A percentile compares a stretch with the other conserved stretches of the same genome.
Conservation (phyloP, 2,329 filamentous ascomycete genomes). For the Hyphodiscus sp. region DNA sequence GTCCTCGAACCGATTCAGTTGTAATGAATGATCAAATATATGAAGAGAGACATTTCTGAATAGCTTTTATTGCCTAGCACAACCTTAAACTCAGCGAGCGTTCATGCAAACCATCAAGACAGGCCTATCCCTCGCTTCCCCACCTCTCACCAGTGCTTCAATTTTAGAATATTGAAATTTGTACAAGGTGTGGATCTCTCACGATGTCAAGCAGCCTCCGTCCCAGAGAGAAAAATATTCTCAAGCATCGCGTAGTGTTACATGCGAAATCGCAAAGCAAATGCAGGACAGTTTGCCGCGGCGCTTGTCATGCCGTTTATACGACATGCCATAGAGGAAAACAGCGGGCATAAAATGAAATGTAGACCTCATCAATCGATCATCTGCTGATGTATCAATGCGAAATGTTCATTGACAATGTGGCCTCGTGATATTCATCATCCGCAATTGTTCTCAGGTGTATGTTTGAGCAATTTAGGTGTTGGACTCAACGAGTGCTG, state of each 20-base stretch:
- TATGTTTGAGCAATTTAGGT: conserved; percentile 12
- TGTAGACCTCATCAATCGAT: conserved; percentile 14
- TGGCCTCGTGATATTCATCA: neutral
- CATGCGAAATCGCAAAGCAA: conserved; percentile 22
- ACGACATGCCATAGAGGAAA: neutral
- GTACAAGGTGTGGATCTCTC: conserved; percentile 21
- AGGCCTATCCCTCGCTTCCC: conserved; percentile 11
- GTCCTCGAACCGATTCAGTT: no score
- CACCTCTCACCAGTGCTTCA: conserved; percentile 13
- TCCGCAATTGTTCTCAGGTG: neutral
- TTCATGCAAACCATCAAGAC: conserved; percentile 15
- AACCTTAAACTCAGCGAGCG: conserved; percentile 21
- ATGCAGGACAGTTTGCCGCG: conserved; percentile 13
- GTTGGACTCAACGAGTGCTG: conserved; percentile 17
- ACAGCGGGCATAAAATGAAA: conserved; percentile 5
- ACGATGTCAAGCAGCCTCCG: conserved; percentile 17
- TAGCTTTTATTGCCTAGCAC: conserved; percentile 20
- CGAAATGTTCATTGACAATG: conserved; percentile 1
- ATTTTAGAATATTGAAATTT: conserved; percentile 25
- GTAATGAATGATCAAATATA: neutral
- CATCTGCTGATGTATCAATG: conserved; percentile 10
- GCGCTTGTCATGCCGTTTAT: neutral
- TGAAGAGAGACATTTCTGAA: neutral
- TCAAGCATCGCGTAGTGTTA: conserved; percentile 27
- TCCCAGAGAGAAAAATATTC: conserved; percentile 2